Evolutionary conservation across 805 yeast species (phyloP).

Genomic region (Cyberlindnera mrakii): DNA sequence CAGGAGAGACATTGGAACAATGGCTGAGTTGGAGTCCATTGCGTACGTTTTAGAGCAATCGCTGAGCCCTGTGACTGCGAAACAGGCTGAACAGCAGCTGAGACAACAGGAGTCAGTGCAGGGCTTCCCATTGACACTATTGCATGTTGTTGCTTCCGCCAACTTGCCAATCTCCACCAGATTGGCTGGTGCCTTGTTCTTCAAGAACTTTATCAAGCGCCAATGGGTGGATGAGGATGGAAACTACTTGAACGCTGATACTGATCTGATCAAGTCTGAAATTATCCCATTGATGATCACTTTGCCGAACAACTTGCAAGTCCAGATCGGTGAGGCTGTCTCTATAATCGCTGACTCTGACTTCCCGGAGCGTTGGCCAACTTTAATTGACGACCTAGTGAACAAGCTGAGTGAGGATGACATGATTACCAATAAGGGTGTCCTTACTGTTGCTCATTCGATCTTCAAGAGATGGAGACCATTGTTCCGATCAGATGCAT

Average conservation of each 20-base stretch:
- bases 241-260: conserved; percentile 65
- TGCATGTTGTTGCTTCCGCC: conserved; percentile 70
- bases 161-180: conserved; percentile 52
- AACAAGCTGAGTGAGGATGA: conserved; percentile 57
- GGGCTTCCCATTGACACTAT: conserved; percentile 70
- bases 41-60: conserved; percentile 56
- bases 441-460: conserved; percentile 87
- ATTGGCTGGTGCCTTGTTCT: conserved; percentile 83
- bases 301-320: conserved; percentile 72
- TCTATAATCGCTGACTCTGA: conserved; percentile 92
- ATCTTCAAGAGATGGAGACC: conserved; percentile 98
- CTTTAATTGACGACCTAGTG: conserved; percentile 68
- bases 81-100: conserved; percentile 60
- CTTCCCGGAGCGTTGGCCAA: conserved; percentile 87
- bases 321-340: conserved; percentile 93
- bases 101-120: conserved; percentile 54
- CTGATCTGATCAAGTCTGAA: conserved; percentile 61
- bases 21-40: conserved; percentile 44
- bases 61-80: conserved; percentile 56
- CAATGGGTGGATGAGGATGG: conserved; percentile 93
- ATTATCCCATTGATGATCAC: conserved; percentile 83
- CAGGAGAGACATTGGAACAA: not conserved
- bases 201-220: conserved; percentile 79
- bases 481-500: conserved; percentile 81
- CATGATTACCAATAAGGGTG: conserved; percentile 73